Evolutionary conservation across 1,284 basidiomycete genomes (phyloP), one percentile per base, ranked within the genome.

Genomic region (Limonomyces culmigenus): DNA sequence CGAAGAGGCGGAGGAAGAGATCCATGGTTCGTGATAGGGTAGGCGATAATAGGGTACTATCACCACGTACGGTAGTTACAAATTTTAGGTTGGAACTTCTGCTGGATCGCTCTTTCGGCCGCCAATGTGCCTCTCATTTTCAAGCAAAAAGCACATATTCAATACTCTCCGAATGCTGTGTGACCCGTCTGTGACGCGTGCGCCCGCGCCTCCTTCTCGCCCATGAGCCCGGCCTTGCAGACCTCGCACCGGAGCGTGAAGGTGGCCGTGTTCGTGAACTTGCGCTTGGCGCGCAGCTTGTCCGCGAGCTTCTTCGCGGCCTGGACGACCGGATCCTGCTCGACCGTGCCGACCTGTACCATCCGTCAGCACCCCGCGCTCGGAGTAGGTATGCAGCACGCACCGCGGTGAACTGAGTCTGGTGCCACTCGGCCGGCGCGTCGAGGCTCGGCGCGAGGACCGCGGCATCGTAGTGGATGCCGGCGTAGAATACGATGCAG

Each of bases 381-480:
- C 8, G 20, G 11, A 8, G 14, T 33, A 32, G 17, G 5, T 14
- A 29, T 50, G 33, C 30, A 15, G 30, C n/a, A 41, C 59, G 49
- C 37, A 66, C 66, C 8, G 72, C 58, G 12, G 80, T 74, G 51
- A 93, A 86, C 21, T 88, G 55, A 5, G 81, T 88, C 44, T 88
- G 84, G 55, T 93, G 88, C 66, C 89, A 96, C 39, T 84, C 84
- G 8, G 64, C 51, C 0, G 84, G 81, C 0, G 81, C 78, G 33
- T 75, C 74, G 3, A 62, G 57, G 50, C 70, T 63, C 0, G 86
- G 91, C n/a, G 87, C 72, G 23, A 91, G 56, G 0, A 80, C 78
- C 10, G 80, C 71, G 6, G 85, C 85, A 52, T 96, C 91, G 54
- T 95, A 96, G 55, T 93, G 89, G 37, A 93, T 92, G 5, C 89